Base-by-base conservation (phyloP, 331 rosid genomes). In the Malus hybrid region DNA sequence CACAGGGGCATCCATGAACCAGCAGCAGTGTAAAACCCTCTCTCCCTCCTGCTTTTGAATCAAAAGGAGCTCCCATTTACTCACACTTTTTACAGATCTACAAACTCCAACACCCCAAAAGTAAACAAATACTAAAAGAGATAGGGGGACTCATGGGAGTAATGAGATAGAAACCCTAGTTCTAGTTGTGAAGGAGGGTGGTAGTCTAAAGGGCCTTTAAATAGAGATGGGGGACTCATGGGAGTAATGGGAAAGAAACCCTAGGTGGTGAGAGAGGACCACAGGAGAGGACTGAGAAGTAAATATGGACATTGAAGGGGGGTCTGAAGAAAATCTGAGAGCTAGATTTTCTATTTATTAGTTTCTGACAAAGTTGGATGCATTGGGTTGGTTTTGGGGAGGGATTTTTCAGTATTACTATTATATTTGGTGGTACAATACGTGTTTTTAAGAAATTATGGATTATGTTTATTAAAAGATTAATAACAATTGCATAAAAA, bases 1-100 rank as follows among this genome's bases (percentile, higher is more conserved):
- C 75, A 53, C 68, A 84, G 60, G 73, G 84, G 86, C 39, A 77
- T 84, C 72, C 84, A 84, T 84, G 88, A 84, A 66, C 75, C 67
- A 73, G 84, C 83, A 87, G 88, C 58, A 20, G 83, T 70, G 75
- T 39, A 44, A 52, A 10, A 52, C 81, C 76, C 55, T 68, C 81
- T 53, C 74, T 75, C 77, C 52, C 29, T 32, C 84, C 88, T 75
- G 36, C 22, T 33, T 74, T 85, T 85, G 86, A 26, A 85, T 33
- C 82, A 19, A 79, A 80, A 83, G 84, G 75, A 85, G 86, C 88
- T 82, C 88, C 80, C 33, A 8, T 48, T 48, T 48, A 36, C 13
- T 48, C 26, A 32, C 28, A 36, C 46, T 39, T 1, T 20, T 14
- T 30, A 26, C 20, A 63, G 36, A 14, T 57, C n/a, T 29, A 28